Conservation (phyloP, 208 protist genomes). For the Acanthamoeba castellanii region DNA sequence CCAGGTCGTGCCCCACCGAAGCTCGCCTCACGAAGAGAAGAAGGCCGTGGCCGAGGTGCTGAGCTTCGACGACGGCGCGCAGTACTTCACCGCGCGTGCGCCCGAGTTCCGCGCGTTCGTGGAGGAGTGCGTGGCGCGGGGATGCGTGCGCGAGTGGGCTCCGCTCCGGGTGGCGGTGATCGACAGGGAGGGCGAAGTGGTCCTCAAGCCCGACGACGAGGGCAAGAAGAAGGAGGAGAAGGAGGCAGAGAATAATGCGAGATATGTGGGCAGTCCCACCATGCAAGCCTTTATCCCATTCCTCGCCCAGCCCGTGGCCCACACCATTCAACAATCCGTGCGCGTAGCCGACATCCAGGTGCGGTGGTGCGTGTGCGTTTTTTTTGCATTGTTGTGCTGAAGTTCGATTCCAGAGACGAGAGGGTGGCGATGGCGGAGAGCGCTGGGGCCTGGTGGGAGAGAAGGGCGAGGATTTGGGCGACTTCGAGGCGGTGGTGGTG, state of each 20-base stretch:
- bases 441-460: not conserved
- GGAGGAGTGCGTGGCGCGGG: not conserved
- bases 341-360: not conserved
- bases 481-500: constrained; percentile 18
- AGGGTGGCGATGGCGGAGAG: not conserved
- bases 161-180: not conserved
- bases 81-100: constrained; percentile 14
- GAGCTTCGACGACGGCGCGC: constrained; percentile 16
- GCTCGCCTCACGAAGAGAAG: not conserved
- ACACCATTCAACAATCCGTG: not conserved
- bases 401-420: not conserved
- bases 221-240: not conserved
- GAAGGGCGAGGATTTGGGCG: constrained; percentile 10
- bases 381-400: too few relatives aligned
- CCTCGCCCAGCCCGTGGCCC: constrained; percentile 32
- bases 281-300: not conserved
- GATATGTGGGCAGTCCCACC: constrained; percentile 30
- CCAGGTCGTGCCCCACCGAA: not conserved
- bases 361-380: not conserved
- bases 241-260: not conserved
- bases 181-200: constrained; percentile 2
- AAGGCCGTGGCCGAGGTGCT: not conserved
- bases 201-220: not conserved
- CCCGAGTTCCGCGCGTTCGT: not conserved
- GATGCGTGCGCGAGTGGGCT: constrained; percentile 8